Percentiles rank a stretch among this genome's conserved stretches.
Conservation (phyloP, 2,329 filamentous ascomycete species). For the Stachybotrys elegans region DNA sequence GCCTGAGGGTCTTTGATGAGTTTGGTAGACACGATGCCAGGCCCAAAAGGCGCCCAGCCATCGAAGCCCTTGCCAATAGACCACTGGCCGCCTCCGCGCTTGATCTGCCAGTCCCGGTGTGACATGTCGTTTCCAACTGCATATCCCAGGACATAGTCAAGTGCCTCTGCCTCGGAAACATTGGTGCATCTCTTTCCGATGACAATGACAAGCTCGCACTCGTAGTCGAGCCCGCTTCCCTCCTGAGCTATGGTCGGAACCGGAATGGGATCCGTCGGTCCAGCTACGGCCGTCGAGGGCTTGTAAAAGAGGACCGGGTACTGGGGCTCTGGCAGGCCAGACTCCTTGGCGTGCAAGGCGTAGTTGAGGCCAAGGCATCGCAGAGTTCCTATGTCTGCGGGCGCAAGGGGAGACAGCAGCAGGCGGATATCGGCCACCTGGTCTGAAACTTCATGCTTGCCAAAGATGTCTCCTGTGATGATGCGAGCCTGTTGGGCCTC, state of each 20-base stretch:
- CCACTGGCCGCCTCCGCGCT: slow-evolving; percentile 65
- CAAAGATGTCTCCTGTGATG: slow-evolving; percentile 62
- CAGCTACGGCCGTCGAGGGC: slow-evolving; percentile 59
- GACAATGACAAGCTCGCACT: slow-evolving; percentile 71
- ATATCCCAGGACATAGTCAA: slow-evolving; percentile 72
- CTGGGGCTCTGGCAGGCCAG: slow-evolving; percentile 62
- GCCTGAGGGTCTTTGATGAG: slow-evolving; percentile 53
- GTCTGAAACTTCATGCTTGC: slow-evolving; percentile 58
- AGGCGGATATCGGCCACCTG: slow-evolving; percentile 49
- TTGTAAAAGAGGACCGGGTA: slow-evolving; percentile 66
- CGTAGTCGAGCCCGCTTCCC: slow-evolving; percentile 66
- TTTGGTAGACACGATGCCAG: slow-evolving; percentile 58
- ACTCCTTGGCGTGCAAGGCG: slow-evolving; percentile 64
- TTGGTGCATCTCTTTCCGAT: slow-evolving; percentile 64
- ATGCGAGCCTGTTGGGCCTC: slow-evolving; percentile 57
- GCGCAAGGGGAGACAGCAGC: slow-evolving; percentile 60
- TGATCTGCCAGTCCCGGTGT: slow-evolving; percentile 71
- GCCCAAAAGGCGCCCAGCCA: slow-evolving; percentile 69
- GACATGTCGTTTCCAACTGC: slow-evolving; percentile 75
- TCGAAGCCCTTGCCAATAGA: slow-evolving; percentile 69
- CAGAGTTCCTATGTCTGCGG: slow-evolving; percentile 59
- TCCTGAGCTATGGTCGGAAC: slow-evolving; percentile 62
- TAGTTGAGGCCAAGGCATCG: slow-evolving; percentile 70
- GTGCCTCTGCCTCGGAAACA: slow-evolving; percentile 58
- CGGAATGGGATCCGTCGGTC: slow-evolving; percentile 61